A percentile compares a stretch with the other conserved stretches of the same genome.
phyloP scores from a whole-genome alignment of 192 early-diverging fungal species.

The Lunasporangiospora selenospora region DNA sequence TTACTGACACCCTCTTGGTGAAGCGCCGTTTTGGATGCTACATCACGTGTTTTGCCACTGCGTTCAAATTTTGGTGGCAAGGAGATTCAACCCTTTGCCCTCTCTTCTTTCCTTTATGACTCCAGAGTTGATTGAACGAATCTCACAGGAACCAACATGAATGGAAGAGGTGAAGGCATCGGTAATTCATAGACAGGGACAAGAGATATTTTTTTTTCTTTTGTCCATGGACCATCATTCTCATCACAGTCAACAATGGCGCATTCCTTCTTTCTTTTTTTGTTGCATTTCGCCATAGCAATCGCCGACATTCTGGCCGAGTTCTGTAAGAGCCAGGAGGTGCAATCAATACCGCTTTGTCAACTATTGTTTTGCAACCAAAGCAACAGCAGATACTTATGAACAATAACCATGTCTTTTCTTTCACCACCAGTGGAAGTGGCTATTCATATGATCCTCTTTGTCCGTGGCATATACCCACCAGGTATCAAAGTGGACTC shows the following conservation, averaged over 20 bases:
- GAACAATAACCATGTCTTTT: neutral
- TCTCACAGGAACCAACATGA: constrained; percentile 7
- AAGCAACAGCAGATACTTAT: neutral
- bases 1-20: no score
- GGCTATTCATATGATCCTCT: constrained; percentile 36
- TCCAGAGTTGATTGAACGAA: no score
- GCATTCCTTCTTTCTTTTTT: neutral
- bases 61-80: neutral
- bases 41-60: neutral
- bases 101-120: neutral
- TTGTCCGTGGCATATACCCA: constrained; percentile 40
- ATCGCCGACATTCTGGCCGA: constrained; percentile 29
- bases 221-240: no score
- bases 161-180: neutral
- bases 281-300: constrained; percentile 7
- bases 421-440: constrained; percentile 23
- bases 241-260: no score
- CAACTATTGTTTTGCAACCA: neutral
- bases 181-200: neutral
- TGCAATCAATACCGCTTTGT: neutral
- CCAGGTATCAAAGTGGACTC: no score
- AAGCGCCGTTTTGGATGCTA: neutral
- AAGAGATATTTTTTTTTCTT: neutral
- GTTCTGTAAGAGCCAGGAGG: constrained; percentile 13
- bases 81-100: no score